These are phyloP conservation scores for Tetragonia tetragonoides DNA, from an alignment of 148 eudicot species.

Conservation along the genomic window DNA sequence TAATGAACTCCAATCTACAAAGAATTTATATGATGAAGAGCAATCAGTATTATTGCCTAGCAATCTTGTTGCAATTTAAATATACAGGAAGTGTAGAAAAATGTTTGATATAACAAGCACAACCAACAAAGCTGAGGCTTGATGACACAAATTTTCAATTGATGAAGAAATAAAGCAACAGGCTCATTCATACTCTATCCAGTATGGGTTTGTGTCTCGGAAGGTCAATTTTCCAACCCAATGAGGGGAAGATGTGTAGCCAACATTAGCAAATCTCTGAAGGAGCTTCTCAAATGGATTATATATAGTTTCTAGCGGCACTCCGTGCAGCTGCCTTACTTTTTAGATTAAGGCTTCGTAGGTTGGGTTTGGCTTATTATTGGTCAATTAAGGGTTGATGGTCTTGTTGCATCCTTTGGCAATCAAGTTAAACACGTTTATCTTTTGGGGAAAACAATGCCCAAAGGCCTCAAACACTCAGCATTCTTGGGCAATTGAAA, in stretches of 20 bases:
- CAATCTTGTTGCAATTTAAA: not conserved
- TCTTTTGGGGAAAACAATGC: not conserved
- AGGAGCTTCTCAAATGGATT: not conserved
- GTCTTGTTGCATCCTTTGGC: not conserved
- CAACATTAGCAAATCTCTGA: not conserved
- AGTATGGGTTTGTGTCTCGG: no score
- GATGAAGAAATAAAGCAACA: not conserved
- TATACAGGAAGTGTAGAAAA: not conserved
- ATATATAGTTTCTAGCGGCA: not conserved
- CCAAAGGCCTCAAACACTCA: not conserved
- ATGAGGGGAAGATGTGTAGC: not conserved
- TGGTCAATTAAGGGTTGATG: not conserved
- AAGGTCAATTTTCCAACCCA: no score
- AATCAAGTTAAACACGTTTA: not conserved
- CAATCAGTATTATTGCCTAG: not conserved
- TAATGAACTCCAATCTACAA: conserved; percentile 81
- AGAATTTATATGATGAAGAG: not conserved
- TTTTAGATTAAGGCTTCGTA: not conserved
- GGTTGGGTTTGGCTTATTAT: not conserved
- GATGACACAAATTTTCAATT: not conserved
- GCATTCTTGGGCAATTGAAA: not conserved
- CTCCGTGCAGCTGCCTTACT: not conserved
- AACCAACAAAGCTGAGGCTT: not conserved
- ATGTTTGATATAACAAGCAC: not conserved
- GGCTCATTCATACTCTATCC: not conserved